These are phyloP conservation scores for Fusarium musae DNA, from an alignment of 2,329 filamentous ascomycete species.

Conservation along the genomic window DNA sequence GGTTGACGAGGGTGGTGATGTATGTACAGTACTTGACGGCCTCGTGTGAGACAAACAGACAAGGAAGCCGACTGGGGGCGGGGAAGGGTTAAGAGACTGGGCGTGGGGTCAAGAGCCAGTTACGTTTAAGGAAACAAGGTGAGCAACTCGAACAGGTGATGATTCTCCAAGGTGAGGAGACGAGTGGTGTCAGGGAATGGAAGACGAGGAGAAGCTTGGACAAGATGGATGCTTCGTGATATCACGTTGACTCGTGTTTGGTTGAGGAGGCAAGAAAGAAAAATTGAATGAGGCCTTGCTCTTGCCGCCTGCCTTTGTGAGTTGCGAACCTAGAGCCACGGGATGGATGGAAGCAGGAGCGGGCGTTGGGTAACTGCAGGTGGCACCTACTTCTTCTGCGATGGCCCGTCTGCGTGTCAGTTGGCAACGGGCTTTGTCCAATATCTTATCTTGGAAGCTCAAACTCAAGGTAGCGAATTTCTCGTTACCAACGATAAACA, in stretches of 20 bases:
- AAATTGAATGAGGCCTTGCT: slow-evolving; percentile 14
- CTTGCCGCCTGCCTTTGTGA: slow-evolving; percentile 3
- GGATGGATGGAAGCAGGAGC: slow-evolving; percentile 7
- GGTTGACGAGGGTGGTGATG: slow-evolving; percentile 14
- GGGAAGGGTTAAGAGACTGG: slow-evolving; percentile 19
- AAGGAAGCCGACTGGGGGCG: slow-evolving; percentile 16
- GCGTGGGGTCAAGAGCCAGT: slow-evolving; percentile 39
- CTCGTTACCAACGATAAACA: slow-evolving; percentile 22
- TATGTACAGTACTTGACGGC: slow-evolving; percentile 27
- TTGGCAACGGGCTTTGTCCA: slow-evolving; percentile 1
- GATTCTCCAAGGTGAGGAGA: slow-evolving; percentile 44
- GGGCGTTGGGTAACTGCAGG: slow-evolving; percentile 19
- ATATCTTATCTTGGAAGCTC: slow-evolving; percentile 9
- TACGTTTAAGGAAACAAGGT: slow-evolving; percentile 40
- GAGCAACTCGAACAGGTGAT: slow-evolving; percentile 38
- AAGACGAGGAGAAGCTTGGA: slow-evolving; percentile 12
- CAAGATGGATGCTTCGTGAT: slow-evolving; percentile 2
- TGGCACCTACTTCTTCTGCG: slow-evolving; percentile 24
- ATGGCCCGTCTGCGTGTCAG: slow-evolving; percentile 17
- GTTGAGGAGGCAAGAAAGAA: slow-evolving; percentile 24
- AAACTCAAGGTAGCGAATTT: neutral
- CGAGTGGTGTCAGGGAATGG: slow-evolving; percentile 36
- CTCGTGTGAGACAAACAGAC: slow-evolving; percentile 29
- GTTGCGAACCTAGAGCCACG: neutral
- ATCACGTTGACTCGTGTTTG: slow-evolving; percentile 40